A percentile compares a stretch with the other conserved stretches of the same genome.
phyloP scores from a whole-genome alignment of 1,284 basidiomycete genomes.

The Ustilago vetiveriae region DNA sequence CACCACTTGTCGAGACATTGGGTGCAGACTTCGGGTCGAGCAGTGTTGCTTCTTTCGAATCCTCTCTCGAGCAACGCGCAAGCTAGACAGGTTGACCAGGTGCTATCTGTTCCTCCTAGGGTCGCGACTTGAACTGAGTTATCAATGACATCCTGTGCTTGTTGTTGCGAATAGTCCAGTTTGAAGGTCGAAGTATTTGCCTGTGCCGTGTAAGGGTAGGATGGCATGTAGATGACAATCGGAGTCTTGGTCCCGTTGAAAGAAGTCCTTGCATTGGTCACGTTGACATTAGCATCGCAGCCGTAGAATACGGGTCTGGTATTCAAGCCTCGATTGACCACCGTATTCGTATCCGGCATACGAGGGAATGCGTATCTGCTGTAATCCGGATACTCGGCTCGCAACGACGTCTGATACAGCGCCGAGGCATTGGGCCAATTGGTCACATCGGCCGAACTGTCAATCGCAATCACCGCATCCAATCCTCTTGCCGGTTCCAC shows the following conservation, averaged over 20 bases:
- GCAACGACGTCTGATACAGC: slow-evolving; percentile 66
- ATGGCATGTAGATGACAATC: slow-evolving; percentile 69
- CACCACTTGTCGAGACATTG: slow-evolving; percentile 60
- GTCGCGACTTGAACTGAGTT: slow-evolving; percentile 61
- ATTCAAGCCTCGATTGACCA: slow-evolving; percentile 75
- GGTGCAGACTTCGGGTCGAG: slow-evolving; percentile 49
- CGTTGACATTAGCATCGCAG: slow-evolving; percentile 70
- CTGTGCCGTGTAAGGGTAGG: slow-evolving; percentile 69
- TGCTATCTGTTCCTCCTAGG: slow-evolving; percentile 46
- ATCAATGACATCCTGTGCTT: slow-evolving; percentile 58
- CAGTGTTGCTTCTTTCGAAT: slow-evolving; percentile 47
- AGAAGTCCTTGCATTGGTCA: slow-evolving; percentile 45
- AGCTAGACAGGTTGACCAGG: slow-evolving; percentile 59
- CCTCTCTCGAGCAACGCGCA: slow-evolving; percentile 60
- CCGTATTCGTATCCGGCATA: slow-evolving; percentile 71
- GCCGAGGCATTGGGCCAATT: slow-evolving; percentile 76
- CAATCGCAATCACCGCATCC: slow-evolving; percentile 78
- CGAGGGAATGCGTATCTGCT: slow-evolving; percentile 67
- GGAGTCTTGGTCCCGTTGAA: slow-evolving; percentile 66
- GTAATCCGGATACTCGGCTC: slow-evolving; percentile 40
- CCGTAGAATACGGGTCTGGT: slow-evolving; percentile 80
- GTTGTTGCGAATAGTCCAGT: slow-evolving; percentile 64
- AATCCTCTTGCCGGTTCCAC: slow-evolving; percentile 74
- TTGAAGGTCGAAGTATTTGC: slow-evolving; percentile 62
- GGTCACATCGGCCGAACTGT: slow-evolving; percentile 72